Evolutionary conservation across 768 basidiomycete species (phyloP), one percentile per base, ranked within the genome.

Genomic region (Chalciporus sphaerocephalus): DNA sequence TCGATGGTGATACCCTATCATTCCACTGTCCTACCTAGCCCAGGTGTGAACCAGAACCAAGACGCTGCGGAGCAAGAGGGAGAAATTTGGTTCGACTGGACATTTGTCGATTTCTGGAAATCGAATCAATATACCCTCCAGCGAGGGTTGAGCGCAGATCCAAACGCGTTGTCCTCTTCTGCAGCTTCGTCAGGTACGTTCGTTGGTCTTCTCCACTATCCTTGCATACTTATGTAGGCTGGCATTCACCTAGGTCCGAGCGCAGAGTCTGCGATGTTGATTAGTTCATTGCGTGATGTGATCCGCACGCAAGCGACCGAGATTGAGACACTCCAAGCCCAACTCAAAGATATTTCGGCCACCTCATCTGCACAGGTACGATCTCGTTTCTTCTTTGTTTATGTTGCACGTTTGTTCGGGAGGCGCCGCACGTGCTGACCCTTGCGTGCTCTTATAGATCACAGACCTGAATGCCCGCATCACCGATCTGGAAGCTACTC

Each of bases 41-140:
- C 24, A 15, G 48, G 50, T 1, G n/a, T 27, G 3, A 44, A 16
- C 13, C 44, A 39, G 2, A 30, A 44, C 34, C 46, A 44, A 17
- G 48, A 24, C 4, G 56, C 69, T 22, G 49, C 50, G 16, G 69
- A 72, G 41, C 81, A 81, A 50, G 86, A 89, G 57, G 88, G 81
- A 21, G 92, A 93, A 66, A 75, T 96, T 30, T 98, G 96, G 96
- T 89, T 98, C 60, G 94, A 98, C 64, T 98, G 94, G 92, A 79
- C 85, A 0, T 98, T 98, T 67, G 82, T 96, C 6, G 96, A 99
- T 66, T 99, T 97, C 65, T 94, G 92, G 87, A 98, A 98, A 70
- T 93, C 91, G 37, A 94, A 95, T 60, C 96, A 93, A 60, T 91
- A 88, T 66, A 79, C 88, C 13, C 72, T 90, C 2, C 89, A 92